Evolutionary conservation across 805 yeast species (phyloP), one percentile per base, ranked within the genome.

Genomic region (Metschnikowia bowlesiae): DNA sequence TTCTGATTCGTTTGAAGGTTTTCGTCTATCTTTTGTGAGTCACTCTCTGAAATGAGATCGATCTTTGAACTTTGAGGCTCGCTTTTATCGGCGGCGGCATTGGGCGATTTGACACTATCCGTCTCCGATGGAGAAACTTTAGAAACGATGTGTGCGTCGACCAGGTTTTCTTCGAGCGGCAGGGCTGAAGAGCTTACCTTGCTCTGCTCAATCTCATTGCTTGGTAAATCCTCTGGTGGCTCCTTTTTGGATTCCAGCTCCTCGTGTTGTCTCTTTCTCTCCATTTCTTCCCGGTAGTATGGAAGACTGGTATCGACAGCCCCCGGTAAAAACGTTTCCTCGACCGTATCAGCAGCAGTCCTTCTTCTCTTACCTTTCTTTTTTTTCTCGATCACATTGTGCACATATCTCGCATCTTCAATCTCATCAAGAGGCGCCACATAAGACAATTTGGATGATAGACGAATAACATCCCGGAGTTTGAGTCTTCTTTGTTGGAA

Each of bases 341-440:
- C 71, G 31, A 67, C 68, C 11, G 32, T 28, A 9, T 55, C 57
- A 16, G 50, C n/a, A 26, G 64, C 66, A 40, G 60, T 59, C 61
- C 69, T 76, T 64, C 70, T 74, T 60, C 69, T 77, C 55, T 74
- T 75, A 44, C 71, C 73, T 34, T 69, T 74, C 60, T 74, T 74
- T 60, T 77, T 66, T 32, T 60, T 53, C 30, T 59, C 62, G 7
- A 55, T 65, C 62, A 60, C 62, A 56, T 75, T 79, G 52, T 63
- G 64, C 13, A 65, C 54, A 18, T 72, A 71, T 52, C 74, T 69
- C 18, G 74, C 74, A 51, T 76, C 77, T 43, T 75, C 77, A 8
- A 82, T 66, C 57, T 86, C 94, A 57, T 84, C 87, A 1, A 71
- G 57, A 0, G 96, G 90, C 0, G 85, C 75, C 2, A 87, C 77